Conservation (phyloP, 257 asterid genomes). For the Leptodermis oblonga region DNA sequence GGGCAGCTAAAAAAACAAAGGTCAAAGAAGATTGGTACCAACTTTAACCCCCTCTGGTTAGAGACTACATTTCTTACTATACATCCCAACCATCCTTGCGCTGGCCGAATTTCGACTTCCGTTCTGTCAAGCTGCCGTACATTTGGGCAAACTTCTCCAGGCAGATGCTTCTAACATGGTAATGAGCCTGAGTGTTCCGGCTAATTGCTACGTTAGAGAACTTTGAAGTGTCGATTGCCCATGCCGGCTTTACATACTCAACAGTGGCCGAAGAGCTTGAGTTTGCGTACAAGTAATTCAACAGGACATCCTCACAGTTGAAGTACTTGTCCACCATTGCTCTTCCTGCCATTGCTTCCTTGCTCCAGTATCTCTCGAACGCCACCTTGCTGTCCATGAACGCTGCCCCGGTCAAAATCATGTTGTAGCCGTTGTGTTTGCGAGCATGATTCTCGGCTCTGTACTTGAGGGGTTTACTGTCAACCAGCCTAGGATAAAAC, state of each 20-base stretch:
- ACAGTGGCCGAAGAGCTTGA: slow-evolving; percentile 51
- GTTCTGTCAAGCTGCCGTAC: slow-evolving; percentile 59
- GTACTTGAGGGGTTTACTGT: slow-evolving; percentile 47
- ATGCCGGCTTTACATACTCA: slow-evolving; percentile 66
- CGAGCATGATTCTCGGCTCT: slow-evolving; percentile 79
- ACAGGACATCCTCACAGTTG: slow-evolving; percentile 88
- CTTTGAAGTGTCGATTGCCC: slow-evolving; percentile 81
- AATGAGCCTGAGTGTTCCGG: slow-evolving; percentile 64
- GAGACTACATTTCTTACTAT: slow-evolving; percentile 32
- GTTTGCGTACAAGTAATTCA: slow-evolving; percentile 87
- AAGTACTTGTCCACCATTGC: slow-evolving; percentile 55
- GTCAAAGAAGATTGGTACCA: slow-evolving; percentile 1
- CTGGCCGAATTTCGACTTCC: slow-evolving; percentile 53
- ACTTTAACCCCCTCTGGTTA: slow-evolving; percentile 19
- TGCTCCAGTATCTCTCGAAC: slow-evolving; percentile 78
- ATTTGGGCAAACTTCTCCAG: slow-evolving; percentile 49
- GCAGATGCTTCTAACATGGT: slow-evolving; percentile 60
- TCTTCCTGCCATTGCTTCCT: slow-evolving; percentile 53
- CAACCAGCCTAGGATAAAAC: slow-evolving; percentile 74
- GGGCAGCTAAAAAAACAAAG: too few relatives aligned
- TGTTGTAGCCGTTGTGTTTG: slow-evolving; percentile 62
- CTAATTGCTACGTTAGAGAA: slow-evolving; percentile 83
- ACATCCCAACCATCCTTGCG: slow-evolving; percentile 97
- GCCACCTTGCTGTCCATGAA: slow-evolving; percentile 55
- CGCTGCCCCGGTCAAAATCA: slow-evolving; percentile 96